phyloP scores from a whole-genome alignment of 352 stramenopile species.

The Thraustochytrium aureum region DNA sequence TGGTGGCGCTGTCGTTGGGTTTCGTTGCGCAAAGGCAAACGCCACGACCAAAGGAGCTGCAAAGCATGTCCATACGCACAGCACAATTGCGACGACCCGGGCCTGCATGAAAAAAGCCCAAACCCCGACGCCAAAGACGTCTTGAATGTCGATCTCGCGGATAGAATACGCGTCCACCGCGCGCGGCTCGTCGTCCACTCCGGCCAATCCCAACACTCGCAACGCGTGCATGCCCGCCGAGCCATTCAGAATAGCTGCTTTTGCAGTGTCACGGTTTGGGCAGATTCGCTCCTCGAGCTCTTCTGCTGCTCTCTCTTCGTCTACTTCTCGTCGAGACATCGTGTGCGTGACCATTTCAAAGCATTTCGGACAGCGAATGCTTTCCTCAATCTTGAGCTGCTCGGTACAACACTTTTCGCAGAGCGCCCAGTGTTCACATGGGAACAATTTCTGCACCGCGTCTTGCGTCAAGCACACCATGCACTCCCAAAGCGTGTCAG shows the following conservation, averaged over 20 bases:
- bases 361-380: constrained; percentile 25
- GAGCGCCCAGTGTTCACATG: constrained; percentile 1
- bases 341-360: neutral
- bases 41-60: neutral
- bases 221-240: neutral
- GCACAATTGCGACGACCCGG: neutral
- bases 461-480: neutral
- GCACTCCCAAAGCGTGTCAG: too few relatives aligned
- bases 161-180: neutral
- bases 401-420: neutral
- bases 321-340: neutral
- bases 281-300: neutral
- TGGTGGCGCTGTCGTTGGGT: neutral
- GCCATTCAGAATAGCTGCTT: neutral
- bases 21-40: neutral
- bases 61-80: neutral
- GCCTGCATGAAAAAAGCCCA: constrained; percentile 30
- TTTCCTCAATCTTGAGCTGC: neutral
- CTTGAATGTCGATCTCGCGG: neutral
- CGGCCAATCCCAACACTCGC: neutral
- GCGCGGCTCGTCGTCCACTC: neutral
- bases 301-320: neutral
- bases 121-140: constrained; percentile 19
- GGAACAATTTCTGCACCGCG: neutral
- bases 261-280: neutral